A percentile compares a stretch with the other conserved stretches of the same genome.
Evolutionary conservation across 345 rosid species (phyloP).

Genomic region (Bretschneidera sinensis): DNA sequence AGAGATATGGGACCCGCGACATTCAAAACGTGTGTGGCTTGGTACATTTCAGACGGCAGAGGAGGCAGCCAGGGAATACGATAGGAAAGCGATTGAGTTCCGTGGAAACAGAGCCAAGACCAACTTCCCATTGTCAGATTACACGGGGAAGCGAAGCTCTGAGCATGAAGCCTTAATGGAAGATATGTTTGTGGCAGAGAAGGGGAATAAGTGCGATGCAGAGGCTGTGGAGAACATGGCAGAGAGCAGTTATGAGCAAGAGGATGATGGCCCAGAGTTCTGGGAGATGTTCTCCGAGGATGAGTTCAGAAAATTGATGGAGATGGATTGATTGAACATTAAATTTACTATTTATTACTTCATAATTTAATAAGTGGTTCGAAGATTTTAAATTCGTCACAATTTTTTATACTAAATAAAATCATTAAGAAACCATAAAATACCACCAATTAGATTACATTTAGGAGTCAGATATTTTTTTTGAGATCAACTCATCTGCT

Average conservation of each 20-base stretch:
- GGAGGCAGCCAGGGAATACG: constrained; percentile 39
- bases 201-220: background rate
- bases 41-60: constrained; percentile 35
- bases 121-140: constrained; percentile 31
- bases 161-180: too few species aligned
- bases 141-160: background rate
- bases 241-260: background rate
- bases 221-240: background rate
- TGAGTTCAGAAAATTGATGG: background rate
- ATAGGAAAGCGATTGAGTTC: constrained; percentile 24
- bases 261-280: background rate
- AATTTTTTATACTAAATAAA: too few species aligned
- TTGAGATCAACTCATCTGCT: too few species aligned
- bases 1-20: constrained; percentile 33
- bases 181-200: too few species aligned
- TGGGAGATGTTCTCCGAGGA: background rate
- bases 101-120: constrained; percentile 29
- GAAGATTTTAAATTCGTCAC: too few species aligned
- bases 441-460: too few species aligned
- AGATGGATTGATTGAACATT: too few species aligned
- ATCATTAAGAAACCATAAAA: too few species aligned
- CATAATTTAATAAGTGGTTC: too few species aligned
- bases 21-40: constrained; percentile 25
- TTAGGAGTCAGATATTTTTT: too few species aligned
- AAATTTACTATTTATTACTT: too few species aligned